Conservation (phyloP, 169 alveolate species). For the Eimeria acervulina region DNA sequence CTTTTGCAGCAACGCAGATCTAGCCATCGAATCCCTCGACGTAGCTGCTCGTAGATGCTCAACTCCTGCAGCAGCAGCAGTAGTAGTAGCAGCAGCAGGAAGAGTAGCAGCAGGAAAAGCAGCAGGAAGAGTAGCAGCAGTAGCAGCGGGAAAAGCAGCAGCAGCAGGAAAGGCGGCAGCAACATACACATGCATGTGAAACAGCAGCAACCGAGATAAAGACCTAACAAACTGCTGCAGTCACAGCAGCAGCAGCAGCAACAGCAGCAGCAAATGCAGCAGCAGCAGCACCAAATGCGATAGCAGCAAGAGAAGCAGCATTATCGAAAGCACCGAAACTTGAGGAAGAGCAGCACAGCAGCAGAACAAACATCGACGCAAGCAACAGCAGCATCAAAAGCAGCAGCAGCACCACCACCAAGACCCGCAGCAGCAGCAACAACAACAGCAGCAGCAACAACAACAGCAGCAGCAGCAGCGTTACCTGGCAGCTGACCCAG, state of each 20-base stretch:
- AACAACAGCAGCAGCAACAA: neutral
- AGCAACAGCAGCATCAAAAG: neutral
- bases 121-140: neutral
- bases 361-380: too few relatives aligned
- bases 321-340: too few relatives aligned
- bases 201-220: too few relatives aligned
- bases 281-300: neutral
- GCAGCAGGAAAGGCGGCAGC: constrained; percentile 10
- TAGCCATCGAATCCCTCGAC: constrained; percentile 77
- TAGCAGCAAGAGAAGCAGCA: constrained; percentile 13
- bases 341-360: too few relatives aligned
- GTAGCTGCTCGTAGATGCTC: constrained; percentile 75
- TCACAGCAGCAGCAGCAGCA: neutral
- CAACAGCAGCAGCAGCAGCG: constrained; percentile 11
- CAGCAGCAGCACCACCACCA: neutral
- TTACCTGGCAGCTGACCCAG: constrained; percentile 77
- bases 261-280: constrained; percentile 42
- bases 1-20: constrained; percentile 74
- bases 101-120: neutral
- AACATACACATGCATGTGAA: too few relatives aligned
- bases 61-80: constrained; percentile 59
- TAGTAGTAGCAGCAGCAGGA: constrained; percentile 30
- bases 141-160: neutral
- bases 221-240: too few relatives aligned
- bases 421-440: too few relatives aligned